phyloP scores from a whole-genome alignment of 2,329 filamentous ascomycete genomes.

The Westerdykella sp. region DNA sequence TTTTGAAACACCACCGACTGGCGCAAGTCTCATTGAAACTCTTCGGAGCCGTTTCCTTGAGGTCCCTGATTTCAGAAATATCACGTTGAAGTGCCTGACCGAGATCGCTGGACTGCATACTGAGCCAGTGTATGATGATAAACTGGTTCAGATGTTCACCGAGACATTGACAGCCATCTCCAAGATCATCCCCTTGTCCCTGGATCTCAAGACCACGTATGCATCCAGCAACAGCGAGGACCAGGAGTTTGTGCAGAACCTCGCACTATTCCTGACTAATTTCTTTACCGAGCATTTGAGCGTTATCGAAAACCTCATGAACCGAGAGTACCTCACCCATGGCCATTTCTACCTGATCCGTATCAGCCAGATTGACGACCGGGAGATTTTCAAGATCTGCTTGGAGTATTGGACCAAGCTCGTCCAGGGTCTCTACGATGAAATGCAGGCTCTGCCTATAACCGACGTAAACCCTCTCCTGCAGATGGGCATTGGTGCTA shows the following conservation, averaged over 20 bases:
- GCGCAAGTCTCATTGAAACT: conserved; percentile 73
- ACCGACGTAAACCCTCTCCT: conserved; percentile 88
- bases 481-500: conserved; percentile 62
- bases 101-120: conserved; percentile 94
- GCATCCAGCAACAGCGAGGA: conserved; percentile 85
- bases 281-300: conserved; percentile 92
- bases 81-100: conserved; percentile 92
- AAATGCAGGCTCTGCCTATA: conserved; percentile 95
- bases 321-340: conserved; percentile 88
- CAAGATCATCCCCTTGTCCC: conserved; percentile 81
- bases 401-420: conserved; percentile 99
- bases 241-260: conserved; percentile 95
- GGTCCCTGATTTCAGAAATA: conserved; percentile 89
- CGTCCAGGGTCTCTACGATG: conserved; percentile 95
- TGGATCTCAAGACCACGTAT: conserved; percentile 89
- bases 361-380: conserved; percentile 97
- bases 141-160: conserved; percentile 97
- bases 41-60: conserved; percentile 88
- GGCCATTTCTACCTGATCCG: conserved; percentile 97
- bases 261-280: conserved; percentile 92
- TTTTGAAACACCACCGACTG: conserved; percentile 74
- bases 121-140: conserved; percentile 82
- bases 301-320: conserved; percentile 92
- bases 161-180: conserved; percentile 90
- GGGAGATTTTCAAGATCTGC: conserved; percentile 99